A percentile compares a stretch with the other conserved stretches of the same genome.
These are phyloP conservation scores for Cercospora brassicicola DNA, from an alignment of 2,329 filamentous ascomycete species.

Conservation along the genomic window DNA sequence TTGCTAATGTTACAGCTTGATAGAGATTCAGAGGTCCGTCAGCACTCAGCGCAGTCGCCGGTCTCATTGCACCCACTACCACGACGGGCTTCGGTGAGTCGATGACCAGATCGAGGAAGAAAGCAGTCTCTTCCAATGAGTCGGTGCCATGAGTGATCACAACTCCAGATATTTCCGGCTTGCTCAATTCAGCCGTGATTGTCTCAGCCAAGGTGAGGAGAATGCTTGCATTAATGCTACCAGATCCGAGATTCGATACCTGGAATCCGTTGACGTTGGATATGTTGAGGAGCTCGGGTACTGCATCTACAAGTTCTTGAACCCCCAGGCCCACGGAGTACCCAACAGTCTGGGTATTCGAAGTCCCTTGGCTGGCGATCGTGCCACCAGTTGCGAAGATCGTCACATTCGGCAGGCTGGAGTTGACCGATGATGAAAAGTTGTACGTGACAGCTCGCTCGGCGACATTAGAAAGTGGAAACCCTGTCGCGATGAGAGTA, in stretches of 20 bases:
- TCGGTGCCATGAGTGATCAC: conserved; percentile 67
- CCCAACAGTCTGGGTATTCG: conserved; percentile 54
- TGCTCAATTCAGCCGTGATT: conserved; percentile 53
- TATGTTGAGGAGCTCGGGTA: conserved; percentile 56
- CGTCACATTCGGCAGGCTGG: conserved; percentile 57
- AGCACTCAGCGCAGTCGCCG: conserved; percentile 61
- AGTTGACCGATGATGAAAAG: conserved; percentile 39
- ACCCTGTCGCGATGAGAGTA: background rate
- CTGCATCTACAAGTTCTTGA: conserved; percentile 54
- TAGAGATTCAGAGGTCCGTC: conserved; percentile 65
- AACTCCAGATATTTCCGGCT: conserved; percentile 47
- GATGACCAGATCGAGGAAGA: conserved; percentile 61
- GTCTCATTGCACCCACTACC: conserved; percentile 63
- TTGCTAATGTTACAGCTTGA: conserved; percentile 60
- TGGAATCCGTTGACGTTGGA: conserved; percentile 56
- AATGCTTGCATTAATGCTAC: conserved; percentile 50
- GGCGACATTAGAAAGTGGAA: background rate
- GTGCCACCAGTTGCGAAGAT: conserved; percentile 61
- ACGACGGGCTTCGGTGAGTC: conserved; percentile 61
- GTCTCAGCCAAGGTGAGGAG: conserved; percentile 51
- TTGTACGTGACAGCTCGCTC: conserved; percentile 13
- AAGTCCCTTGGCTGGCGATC: conserved; percentile 56
- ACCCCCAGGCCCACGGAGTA: conserved; percentile 57
- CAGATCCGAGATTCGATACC: conserved; percentile 41
- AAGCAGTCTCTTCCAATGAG: conserved; percentile 63